A percentile compares a stretch with the other conserved stretches of the same genome.
These are phyloP conservation scores for Pisolithus albus DNA, from an alignment of 768 basidiomycete genomes.

Conservation along the genomic window DNA sequence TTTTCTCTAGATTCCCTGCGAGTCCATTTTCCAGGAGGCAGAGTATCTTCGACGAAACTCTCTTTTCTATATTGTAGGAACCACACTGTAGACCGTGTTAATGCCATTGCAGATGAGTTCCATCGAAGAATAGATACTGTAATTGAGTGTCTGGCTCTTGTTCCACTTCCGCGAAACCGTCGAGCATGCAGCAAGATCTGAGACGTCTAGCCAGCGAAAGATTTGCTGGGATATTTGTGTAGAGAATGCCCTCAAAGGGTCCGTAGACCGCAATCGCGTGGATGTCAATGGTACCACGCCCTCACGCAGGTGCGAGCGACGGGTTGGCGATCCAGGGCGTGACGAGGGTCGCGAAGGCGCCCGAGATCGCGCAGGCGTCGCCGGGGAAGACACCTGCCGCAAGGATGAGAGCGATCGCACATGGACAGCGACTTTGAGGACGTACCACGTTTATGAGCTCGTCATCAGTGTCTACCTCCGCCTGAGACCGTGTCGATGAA, in stretches of 20 bases:
- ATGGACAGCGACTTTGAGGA: constrained; percentile 8
- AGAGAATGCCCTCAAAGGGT: constrained; percentile 66
- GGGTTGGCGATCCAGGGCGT: constrained; percentile 35
- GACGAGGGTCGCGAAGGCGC: constrained; percentile 43
- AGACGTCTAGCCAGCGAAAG: constrained; percentile 54
- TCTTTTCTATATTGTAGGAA: constrained; percentile 88
- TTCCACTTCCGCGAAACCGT: constrained; percentile 83
- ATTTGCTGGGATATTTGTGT: constrained; percentile 79
- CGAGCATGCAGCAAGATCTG: constrained; percentile 70
- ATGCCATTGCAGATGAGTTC: neutral
- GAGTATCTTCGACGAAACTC: constrained; percentile 72
- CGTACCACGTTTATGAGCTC: constrained; percentile 69
- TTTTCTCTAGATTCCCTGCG: constrained; percentile 90
- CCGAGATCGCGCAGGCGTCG: constrained; percentile 60
- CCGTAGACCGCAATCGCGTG: constrained; percentile 25
- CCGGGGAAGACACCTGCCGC: constrained; percentile 56
- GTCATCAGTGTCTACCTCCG: constrained; percentile 53
- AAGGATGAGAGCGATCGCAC: constrained; percentile 8
- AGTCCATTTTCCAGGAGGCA: constrained; percentile 85
- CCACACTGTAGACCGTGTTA: constrained; percentile 57
- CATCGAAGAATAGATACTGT: constrained; percentile 44
- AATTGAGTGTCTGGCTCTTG: constrained; percentile 85
- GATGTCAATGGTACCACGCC: constrained; percentile 23
- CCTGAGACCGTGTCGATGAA: constrained; percentile 4
- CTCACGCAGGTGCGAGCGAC: constrained; percentile 13